Conservation (phyloP, 1,139 yeast genomes). For the Taiozyma sp. region DNA sequence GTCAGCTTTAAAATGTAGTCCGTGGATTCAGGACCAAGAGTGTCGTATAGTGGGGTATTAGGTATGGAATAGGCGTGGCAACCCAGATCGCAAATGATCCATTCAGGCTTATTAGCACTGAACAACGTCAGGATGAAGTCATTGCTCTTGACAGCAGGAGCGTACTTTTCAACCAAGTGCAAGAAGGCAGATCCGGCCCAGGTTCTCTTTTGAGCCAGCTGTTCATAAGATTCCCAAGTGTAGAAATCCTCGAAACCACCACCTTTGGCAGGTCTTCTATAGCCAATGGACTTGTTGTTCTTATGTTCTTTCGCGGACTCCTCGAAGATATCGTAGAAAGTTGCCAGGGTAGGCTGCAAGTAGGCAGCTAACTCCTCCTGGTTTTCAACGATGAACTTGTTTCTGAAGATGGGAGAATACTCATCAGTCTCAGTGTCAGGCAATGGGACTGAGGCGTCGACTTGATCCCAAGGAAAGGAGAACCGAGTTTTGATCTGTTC, state of each 20-base stretch:
- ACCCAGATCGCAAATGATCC: constrained; percentile 34
- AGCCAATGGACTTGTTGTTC: constrained; percentile 35
- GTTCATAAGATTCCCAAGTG: constrained; percentile 22
- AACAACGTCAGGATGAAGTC: constrained; percentile 23
- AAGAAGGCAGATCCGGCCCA: constrained; percentile 25
- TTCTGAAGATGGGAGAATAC: constrained; percentile 41
- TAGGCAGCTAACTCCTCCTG: constrained; percentile 27
- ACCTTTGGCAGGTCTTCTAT: constrained; percentile 14
- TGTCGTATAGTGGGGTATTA: constrained; percentile 40
- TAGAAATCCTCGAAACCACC: constrained; percentile 16
- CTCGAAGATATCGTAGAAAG: constrained; percentile 38
- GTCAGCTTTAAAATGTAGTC: constrained; percentile 35
- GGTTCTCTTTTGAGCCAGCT: constrained; percentile 20
- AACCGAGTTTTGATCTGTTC: constrained; percentile 10
- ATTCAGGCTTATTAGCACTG: constrained; percentile 27
- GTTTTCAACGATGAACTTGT: constrained; percentile 27
- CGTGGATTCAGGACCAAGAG: constrained; percentile 38
- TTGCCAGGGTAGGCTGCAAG: constrained; percentile 35
- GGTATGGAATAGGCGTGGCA: constrained; percentile 34
- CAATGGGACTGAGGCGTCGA: constrained; percentile 18
- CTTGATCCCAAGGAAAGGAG: constrained; percentile 12
- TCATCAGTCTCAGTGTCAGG: constrained; percentile 29
- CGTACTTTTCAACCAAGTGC: constrained; percentile 19
- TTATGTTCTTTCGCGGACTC: constrained; percentile 27
- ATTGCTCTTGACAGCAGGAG: constrained; percentile 14